Percentiles rank a stretch among this genome's conserved stretches.
phyloP scores from a whole-genome alignment of 257 asterid genomes.

The Solanum corneliomulleri region DNA sequence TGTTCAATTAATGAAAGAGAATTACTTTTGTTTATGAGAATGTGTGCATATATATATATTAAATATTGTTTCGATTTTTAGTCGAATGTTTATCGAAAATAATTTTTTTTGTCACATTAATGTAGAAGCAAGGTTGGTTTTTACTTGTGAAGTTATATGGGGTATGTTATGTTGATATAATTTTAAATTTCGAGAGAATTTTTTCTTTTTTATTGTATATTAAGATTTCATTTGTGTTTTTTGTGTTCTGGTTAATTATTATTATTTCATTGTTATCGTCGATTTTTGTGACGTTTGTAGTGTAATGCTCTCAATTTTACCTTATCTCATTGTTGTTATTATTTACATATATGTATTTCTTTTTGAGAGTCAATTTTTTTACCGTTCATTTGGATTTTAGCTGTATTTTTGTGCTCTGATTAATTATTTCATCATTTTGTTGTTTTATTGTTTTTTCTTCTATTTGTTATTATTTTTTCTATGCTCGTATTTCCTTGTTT shows the following conservation, averaged over 20 bases:
- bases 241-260: background rate
- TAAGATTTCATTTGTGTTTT: background rate
- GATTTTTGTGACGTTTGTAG: background rate
- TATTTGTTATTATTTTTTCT: background rate
- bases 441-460: background rate
- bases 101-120: fast-evolving
- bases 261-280: background rate
- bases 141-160: background rate
- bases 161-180: too few species aligned
- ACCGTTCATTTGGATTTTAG: background rate
- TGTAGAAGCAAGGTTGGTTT: too few species aligned
- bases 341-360: fast-evolving
- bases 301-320: background rate
- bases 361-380: background rate
- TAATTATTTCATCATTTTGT: background rate
- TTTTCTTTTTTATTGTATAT: background rate
- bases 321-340: background rate
- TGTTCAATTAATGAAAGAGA: background rate
- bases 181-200: background rate
- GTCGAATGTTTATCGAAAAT: background rate
- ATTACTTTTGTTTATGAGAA: background rate
- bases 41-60: slow-evolving; percentile 11
- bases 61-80: background rate
- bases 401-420: background rate
- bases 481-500: background rate